These are phyloP conservation scores for Vanderwaltozyma polyspora DNA, from an alignment of 805 yeast species.

Conservation along the genomic window DNA sequence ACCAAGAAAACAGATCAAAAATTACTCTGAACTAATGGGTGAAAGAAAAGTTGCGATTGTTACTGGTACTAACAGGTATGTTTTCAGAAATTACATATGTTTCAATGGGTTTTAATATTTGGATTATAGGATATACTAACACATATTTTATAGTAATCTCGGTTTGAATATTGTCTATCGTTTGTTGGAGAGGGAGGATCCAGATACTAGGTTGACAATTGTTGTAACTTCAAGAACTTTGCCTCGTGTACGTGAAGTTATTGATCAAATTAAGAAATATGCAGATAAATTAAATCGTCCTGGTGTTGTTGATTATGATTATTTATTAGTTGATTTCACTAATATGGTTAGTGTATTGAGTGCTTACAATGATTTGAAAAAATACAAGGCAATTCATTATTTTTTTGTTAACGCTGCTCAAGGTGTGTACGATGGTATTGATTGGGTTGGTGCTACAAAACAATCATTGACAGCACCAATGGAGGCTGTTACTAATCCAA, in stretches of 20 bases:
- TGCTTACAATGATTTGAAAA: slow-evolving; percentile 63
- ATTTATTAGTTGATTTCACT: slow-evolving; percentile 77
- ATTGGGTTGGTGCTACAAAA: slow-evolving; percentile 68
- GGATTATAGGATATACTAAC: background rate
- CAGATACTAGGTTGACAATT: slow-evolving; percentile 51
- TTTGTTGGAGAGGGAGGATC: slow-evolving; percentile 49
- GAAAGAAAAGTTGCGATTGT: slow-evolving; percentile 32
- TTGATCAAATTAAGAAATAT: slow-evolving; percentile 42
- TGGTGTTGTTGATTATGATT: slow-evolving; percentile 72
- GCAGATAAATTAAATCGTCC: slow-evolving; percentile 32
- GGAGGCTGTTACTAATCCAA: slow-evolving; percentile 78
- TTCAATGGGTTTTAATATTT: background rate
- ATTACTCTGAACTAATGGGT: too few species aligned
- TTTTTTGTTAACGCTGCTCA: slow-evolving; percentile 84
- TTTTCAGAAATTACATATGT: slow-evolving; percentile 2
- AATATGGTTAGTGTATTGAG: slow-evolving; percentile 75
- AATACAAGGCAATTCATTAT: slow-evolving; percentile 61
- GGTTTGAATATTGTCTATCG: slow-evolving; percentile 82
- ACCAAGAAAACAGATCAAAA: too few species aligned
- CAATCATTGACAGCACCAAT: slow-evolving; percentile 60
- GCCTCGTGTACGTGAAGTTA: slow-evolving; percentile 71
- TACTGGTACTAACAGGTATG: slow-evolving; percentile 33
- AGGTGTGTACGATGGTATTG: slow-evolving; percentile 75
- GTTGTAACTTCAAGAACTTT: slow-evolving; percentile 84
- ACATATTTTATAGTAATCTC: slow-evolving; percentile 39